Evolutionary conservation across 2,329 filamentous ascomycete genomes (phyloP), one percentile per base, ranked within the genome.

Genomic region (Claviceps sp.): DNA sequence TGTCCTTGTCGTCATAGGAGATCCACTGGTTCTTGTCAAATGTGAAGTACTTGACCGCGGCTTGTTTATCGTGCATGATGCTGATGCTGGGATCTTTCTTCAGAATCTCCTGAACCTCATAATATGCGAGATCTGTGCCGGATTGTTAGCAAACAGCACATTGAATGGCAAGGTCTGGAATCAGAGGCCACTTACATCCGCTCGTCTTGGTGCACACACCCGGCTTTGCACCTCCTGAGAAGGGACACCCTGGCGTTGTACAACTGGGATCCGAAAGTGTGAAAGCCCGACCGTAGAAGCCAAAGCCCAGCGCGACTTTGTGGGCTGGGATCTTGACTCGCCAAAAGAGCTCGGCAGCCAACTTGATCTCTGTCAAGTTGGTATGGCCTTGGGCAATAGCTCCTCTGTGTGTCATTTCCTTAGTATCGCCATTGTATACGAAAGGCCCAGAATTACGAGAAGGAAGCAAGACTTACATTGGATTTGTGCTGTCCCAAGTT

Each of bases 351-450:
- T 72, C 65, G 1, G 72, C 52, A 0, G 61, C 61, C 0, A 54
- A 22, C 6, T 70, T 59, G 34, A 72, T 72, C 52, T 73, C 70
- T 5, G 69, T 70, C 7, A 72, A 51, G 53, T 74, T 71, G 0
- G 71, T 71, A 51, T 73, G 71, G 2, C 59, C 56, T 22, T 62
- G 57, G 13, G 14, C 42, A 26, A 44, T 44, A 24, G 42, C 22
- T 2, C 42, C 42, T 44, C 22, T 44, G 7, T 16, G 14, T 2
- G 22, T 9, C 5, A 22, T 9, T n/a, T 16, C 3, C 7, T 43
- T 11, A 43, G 41, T 22, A 42, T 24, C 5, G 13, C 18, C 4
- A 14, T 43, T 16, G 14, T 44, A 14, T 2, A 30, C 1, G 8
- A 26, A 8, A 26, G 26, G 26, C 26, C 7, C 5, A 26, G 2